Conservation (phyloP, 192 early-diverging fungal genomes). For the Coemansia sp. region DNA sequence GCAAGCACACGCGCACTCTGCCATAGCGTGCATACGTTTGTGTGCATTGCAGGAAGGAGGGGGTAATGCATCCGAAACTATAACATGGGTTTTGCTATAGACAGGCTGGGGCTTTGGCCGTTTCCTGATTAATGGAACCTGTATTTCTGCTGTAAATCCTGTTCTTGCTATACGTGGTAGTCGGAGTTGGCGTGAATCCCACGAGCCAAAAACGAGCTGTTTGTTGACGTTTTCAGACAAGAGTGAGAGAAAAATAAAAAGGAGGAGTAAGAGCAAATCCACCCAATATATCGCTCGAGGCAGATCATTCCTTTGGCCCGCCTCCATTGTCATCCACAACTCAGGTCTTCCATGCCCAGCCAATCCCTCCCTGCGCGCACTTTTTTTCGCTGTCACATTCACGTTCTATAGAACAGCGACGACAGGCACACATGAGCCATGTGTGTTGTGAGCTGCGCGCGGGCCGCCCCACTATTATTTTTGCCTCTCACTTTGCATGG, state of each 20-base stretch:
- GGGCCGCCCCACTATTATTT: too few relatives aligned
- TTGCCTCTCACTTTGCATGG: background rate
- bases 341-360: background rate
- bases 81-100: too few relatives aligned
- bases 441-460: constrained; percentile 1
- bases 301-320: background rate
- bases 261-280: constrained; percentile 7
- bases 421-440: background rate
- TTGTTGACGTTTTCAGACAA: background rate
- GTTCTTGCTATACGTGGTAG: background rate
- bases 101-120: too few relatives aligned
- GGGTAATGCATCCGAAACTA: too few relatives aligned
- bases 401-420: background rate
- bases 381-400: background rate
- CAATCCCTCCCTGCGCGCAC: too few relatives aligned
- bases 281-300: background rate
- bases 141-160: too few relatives aligned
- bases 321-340: background rate
- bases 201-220: background rate
- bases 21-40: too few relatives aligned
- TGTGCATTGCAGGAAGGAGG: too few relatives aligned
- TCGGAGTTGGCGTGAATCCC: too few relatives aligned
- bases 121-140: too few relatives aligned
- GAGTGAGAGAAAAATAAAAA: background rate
- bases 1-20: too few relatives aligned